A percentile compares a stretch with the other conserved stretches of the same genome.
Conservation (phyloP, 345 rosid species). For the Psidium friedrichsthalianum region DNA sequence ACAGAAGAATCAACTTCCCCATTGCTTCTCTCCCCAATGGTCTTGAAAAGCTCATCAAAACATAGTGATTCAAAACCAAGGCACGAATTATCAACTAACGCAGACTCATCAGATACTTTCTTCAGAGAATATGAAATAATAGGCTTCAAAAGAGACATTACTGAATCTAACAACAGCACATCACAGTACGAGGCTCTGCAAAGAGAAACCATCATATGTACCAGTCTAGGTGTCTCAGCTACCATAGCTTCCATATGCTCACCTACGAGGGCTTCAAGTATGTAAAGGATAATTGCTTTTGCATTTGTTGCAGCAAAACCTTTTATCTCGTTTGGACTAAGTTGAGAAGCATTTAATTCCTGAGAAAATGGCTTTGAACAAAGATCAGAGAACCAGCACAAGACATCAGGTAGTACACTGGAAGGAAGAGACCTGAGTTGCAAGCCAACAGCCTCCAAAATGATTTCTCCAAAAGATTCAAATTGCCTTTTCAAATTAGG, state of each 20-base stretch:
- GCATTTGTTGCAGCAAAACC: constrained; percentile 65
- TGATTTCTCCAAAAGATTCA: constrained; percentile 54
- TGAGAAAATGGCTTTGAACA: constrained; percentile 50
- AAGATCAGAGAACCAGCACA: constrained; percentile 80
- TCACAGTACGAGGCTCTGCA: constrained; percentile 55
- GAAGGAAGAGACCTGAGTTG: constrained; percentile 58
- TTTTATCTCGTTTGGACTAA: constrained; percentile 27
- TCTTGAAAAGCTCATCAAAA: constrained; percentile 52
- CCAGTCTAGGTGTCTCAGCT: constrained; percentile 69
- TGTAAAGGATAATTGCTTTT: constrained; percentile 59
- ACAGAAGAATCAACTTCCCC: constrained; percentile 22
- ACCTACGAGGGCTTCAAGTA: constrained; percentile 54
- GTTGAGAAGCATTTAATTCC: constrained; percentile 12
- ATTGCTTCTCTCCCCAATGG: constrained; percentile 27
- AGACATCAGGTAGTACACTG: constrained; percentile 47
- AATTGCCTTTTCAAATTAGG: constrained; percentile 65
- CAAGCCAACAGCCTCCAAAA: constrained; percentile 73
- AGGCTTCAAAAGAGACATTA: constrained; percentile 49
- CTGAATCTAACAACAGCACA: constrained; percentile 50
- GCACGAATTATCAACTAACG: constrained; percentile 36
- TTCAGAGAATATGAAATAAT: constrained; percentile 56
- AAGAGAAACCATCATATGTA: constrained; percentile 57
- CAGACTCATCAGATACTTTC: constrained; percentile 43
- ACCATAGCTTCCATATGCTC: constrained; percentile 84
- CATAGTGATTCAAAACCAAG: constrained; percentile 67